Base-by-base conservation (phyloP, 805 yeast species). In the Metschnikowia corniflorae region DNA sequence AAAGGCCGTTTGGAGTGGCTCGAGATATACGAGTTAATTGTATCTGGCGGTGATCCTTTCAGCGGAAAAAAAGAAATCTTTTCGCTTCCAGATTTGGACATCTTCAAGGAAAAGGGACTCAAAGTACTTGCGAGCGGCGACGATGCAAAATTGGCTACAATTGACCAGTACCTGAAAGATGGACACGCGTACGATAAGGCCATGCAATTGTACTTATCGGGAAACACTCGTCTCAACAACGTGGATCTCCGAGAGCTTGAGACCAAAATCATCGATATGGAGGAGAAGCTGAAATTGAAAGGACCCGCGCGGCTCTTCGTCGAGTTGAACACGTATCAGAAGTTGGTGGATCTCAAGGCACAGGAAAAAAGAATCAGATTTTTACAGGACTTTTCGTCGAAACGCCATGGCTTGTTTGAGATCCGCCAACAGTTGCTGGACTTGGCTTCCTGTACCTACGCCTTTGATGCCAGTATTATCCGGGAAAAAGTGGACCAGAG, bases 21-120 rank as follows among this genome's bases (percentile, higher is more conserved):
- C 3, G 52, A 57, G 12, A 47, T 47, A 2, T 62, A 43, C 36
- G 51, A 58, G 6, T 41, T 55, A n/a, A 61, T 68, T n/a, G 53
- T 55, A 13, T 47, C 53, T 9, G 73, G 73, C 3, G 66, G 61
- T 3, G 71, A 67, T 39, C 73, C 72, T 1, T 62, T 57, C 31
- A 46, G 49, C 10, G 68, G 63, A 27, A 61, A 54, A 35, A 64
- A 63, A 26, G 62, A 57, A 25, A 54, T 60, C 2, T 67, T 64
- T 39, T 49, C 63, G 3, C 43, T 68, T 16, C 44, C 40, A 1
- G 55, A 67, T 33, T 46, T 68, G 26, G 42, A 43, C 29, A 40
- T 37, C 1, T 64, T 66, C 33, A 56, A 54, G 21, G 43, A 49
- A 2, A 42, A 44, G 9, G 72, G 71, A 4, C 26, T 52, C 14